These are phyloP conservation scores for Penicillium cinerascens DNA, from an alignment of 495 filamentous ascomycete species.

Conservation along the genomic window DNA sequence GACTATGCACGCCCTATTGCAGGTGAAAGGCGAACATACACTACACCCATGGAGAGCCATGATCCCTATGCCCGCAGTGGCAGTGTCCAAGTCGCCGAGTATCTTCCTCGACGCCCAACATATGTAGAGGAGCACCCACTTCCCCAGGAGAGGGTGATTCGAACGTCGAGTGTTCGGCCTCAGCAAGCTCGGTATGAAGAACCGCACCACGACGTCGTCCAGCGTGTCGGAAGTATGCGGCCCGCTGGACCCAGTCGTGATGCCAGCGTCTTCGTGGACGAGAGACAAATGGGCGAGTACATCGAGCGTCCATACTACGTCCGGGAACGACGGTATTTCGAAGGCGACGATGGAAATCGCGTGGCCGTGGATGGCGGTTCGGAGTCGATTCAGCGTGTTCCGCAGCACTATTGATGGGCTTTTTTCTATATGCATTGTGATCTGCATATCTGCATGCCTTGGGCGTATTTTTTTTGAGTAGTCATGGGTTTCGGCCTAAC, in stretches of 20 bases:
- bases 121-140: constrained; percentile 44
- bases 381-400: constrained; percentile 29
- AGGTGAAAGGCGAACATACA: constrained; percentile 33
- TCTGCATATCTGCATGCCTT: background rate
- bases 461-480: background rate
- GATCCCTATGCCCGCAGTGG: constrained; percentile 36
- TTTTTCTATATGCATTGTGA: background rate
- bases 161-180: constrained; percentile 57
- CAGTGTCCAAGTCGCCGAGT: constrained; percentile 44
- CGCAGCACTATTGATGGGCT: constrained; percentile 25
- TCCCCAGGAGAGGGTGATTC: constrained; percentile 52
- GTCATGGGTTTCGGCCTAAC: background rate
- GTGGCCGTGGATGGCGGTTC: constrained; percentile 28
- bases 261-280: constrained; percentile 39
- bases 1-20: constrained; percentile 39
- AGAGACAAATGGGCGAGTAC: constrained; percentile 39
- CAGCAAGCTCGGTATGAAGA: constrained; percentile 53
- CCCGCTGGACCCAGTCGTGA: constrained; percentile 39
- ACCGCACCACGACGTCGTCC: constrained; percentile 36
- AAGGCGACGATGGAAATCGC: constrained; percentile 30
- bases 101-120: constrained; percentile 32
- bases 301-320: constrained; percentile 43
- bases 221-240: constrained; percentile 50
- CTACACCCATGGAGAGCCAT: constrained; percentile 29
- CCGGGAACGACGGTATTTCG: constrained; percentile 39